A percentile compares a stretch with the other conserved stretches of the same genome.
Conservation (phyloP, 108 stramenopile genomes). For the Nitzschia sp. region DNA sequence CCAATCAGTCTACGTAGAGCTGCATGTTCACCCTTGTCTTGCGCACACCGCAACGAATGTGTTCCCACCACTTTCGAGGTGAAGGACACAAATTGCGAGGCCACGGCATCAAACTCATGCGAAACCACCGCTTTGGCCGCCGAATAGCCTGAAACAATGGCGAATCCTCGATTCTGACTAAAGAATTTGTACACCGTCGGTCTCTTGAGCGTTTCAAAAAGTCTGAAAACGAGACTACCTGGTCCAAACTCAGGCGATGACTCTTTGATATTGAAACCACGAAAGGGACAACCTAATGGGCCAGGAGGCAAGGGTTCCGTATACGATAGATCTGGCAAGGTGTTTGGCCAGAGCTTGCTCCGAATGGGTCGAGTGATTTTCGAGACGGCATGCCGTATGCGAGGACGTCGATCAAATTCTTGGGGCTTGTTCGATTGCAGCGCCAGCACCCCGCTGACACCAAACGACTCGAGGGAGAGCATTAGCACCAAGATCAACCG, state of each 20-base stretch:
- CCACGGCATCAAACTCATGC: conserved; percentile 36
- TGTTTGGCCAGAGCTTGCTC: conserved; percentile 11
- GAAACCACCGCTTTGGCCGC: conserved; percentile 42
- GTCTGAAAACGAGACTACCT: not conserved
- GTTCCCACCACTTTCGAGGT: conserved; percentile 11
- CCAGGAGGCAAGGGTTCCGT: conserved; percentile 16
- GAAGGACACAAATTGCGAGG: not conserved
- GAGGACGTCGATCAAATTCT: too few species aligned
- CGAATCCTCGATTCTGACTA: conserved; percentile 22
- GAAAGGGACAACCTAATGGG: conserved; percentile 29
- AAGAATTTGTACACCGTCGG: conserved; percentile 11
- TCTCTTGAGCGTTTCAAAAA: not conserved
- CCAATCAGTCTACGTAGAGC: conserved; percentile 36
- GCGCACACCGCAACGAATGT: conserved; percentile 14
- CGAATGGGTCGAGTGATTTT: conserved; percentile 8
- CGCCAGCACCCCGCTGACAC: too few species aligned
- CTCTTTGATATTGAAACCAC: not conserved
- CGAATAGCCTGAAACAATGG: conserved; percentile 37
- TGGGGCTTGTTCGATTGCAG: too few species aligned
- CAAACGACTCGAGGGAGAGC: too few species aligned
- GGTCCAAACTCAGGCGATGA: conserved; percentile 1
- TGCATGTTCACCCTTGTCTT: conserved; percentile 28
- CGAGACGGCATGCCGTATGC: too few species aligned
- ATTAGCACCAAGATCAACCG: too few species aligned
- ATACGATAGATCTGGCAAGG: not conserved